phyloP scores from a whole-genome alignment of 2,329 filamentous ascomycete species.

The Fusarium sp. region DNA sequence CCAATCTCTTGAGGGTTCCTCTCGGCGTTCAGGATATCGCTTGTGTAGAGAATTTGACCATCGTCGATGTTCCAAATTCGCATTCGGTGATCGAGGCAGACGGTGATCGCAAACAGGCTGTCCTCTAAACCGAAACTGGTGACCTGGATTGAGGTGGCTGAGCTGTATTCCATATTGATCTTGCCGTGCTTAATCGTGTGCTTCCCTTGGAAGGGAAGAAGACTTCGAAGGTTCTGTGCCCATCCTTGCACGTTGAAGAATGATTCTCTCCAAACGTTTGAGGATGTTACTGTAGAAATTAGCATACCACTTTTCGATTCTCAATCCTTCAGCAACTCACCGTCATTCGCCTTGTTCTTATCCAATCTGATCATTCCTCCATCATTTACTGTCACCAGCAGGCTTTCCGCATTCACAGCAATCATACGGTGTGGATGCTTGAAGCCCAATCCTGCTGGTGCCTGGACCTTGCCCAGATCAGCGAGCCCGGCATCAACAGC shows the following conservation, averaged over 20 bases:
- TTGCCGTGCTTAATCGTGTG: constrained; percentile 73
- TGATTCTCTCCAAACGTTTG: constrained; percentile 72
- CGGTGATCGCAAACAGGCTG: constrained; percentile 74
- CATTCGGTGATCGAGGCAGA: constrained; percentile 89
- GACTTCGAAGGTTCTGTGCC: constrained; percentile 73
- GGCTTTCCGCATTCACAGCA: constrained; percentile 76
- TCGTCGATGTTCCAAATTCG: constrained; percentile 90
- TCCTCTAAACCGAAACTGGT: constrained; percentile 63
- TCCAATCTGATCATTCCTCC: constrained; percentile 80
- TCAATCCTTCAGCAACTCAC: constrained; percentile 51
- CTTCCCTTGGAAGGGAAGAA: constrained; percentile 74
- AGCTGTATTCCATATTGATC: constrained; percentile 73
- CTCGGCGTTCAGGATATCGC: constrained; percentile 79
- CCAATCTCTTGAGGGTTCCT: constrained; percentile 74
- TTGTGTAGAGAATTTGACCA: constrained; percentile 79
- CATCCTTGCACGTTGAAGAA: constrained; percentile 81
- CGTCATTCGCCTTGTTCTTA: constrained; percentile 62
- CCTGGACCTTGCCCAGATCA: constrained; percentile 80
- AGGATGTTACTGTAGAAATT: constrained; percentile 41
- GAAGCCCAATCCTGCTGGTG: constrained; percentile 79
- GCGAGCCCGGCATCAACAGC: constrained; percentile 79
- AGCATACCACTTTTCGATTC: background rate
- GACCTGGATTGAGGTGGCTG: constrained; percentile 72
- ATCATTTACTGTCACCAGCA: constrained; percentile 85
- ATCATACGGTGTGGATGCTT: constrained; percentile 84